Conservation (phyloP, 2,329 filamentous ascomycete species). For the Sarocladium strictum region DNA sequence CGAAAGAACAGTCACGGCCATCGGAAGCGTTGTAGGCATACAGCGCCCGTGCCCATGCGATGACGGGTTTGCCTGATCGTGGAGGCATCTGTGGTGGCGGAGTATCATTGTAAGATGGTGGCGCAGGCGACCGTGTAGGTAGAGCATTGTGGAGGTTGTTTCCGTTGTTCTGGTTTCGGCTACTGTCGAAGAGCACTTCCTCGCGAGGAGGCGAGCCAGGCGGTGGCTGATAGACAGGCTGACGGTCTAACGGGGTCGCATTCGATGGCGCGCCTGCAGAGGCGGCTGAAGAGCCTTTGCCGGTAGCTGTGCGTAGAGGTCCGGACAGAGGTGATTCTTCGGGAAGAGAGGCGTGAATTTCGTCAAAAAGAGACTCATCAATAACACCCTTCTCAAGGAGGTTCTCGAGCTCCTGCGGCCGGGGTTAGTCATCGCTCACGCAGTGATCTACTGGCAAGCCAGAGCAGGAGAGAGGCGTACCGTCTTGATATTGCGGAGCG, state of each 20-base stretch:
- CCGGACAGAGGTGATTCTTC: constrained; percentile 56
- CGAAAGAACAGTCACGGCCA: constrained; percentile 73
- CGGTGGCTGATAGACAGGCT: constrained; percentile 17
- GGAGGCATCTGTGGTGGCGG: constrained; percentile 34
- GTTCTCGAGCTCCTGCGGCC: constrained; percentile 76
- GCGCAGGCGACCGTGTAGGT: constrained; percentile 28
- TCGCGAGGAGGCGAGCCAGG: background rate
- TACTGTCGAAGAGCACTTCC: constrained; percentile 19
- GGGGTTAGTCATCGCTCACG: background rate
- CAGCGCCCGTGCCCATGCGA: constrained; percentile 72
- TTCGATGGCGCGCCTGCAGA: constrained; percentile 20
- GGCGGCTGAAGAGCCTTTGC: constrained; percentile 20
- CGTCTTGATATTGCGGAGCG: constrained; percentile 80
- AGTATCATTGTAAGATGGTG: constrained; percentile 47
- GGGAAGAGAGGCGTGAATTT: constrained; percentile 70
- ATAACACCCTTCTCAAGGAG: constrained; percentile 80
- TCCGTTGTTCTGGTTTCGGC: constrained; percentile 17
- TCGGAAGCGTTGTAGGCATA: constrained; percentile 79
- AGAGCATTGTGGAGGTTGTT: background rate
- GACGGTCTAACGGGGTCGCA: constrained; percentile 19
- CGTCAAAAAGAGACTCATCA: constrained; percentile 66
- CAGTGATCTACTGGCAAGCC: background rate
- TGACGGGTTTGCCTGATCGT: constrained; percentile 42
- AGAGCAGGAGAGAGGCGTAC: constrained; percentile 38
- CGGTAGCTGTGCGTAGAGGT: constrained; percentile 35